A percentile compares a stretch with the other conserved stretches of the same genome.
phyloP scores from a whole-genome alignment of 1,284 basidiomycete species.

The Prillingera fragicola region DNA sequence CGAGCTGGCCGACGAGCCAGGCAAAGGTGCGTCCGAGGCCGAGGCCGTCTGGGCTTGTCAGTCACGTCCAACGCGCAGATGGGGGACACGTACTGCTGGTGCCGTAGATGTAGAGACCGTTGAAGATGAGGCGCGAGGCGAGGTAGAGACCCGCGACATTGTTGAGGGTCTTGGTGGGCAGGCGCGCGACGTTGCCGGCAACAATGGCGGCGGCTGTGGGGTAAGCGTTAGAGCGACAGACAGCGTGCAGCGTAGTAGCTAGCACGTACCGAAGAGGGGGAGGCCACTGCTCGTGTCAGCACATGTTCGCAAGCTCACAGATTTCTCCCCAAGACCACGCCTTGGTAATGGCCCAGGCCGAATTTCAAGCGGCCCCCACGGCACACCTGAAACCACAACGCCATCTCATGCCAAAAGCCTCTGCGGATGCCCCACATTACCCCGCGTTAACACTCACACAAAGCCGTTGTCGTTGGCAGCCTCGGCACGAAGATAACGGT shows the following conservation, averaged over 20 bases:
- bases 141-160: conserved; percentile 27
- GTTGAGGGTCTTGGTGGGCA: conserved; percentile 30
- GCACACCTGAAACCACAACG: no score
- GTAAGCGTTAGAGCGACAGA: not conserved
- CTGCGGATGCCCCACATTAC: not conserved
- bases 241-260: not conserved
- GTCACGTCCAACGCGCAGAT: not conserved
- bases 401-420: no score
- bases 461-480: conserved; percentile 31
- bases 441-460: conserved; percentile 10
- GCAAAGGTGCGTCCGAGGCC: conserved; percentile 19
- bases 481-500: conserved; percentile 26
- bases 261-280: conserved; percentile 16
- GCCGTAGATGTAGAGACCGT: conserved; percentile 29
- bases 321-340: not conserved
- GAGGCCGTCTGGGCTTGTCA: conserved; percentile 15
- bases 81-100: conserved; percentile 23
- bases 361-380: no score
- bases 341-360: no score
- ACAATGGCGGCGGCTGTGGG: conserved; percentile 27
- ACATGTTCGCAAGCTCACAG: no score
- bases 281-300: conserved; percentile 5
- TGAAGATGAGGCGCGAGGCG: conserved; percentile 25
- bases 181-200: conserved; percentile 32
- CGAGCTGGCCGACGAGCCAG: conserved; percentile 16